A percentile compares a stretch with the other conserved stretches of the same genome.
phyloP scores from a whole-genome alignment of 2,329 filamentous ascomycete genomes.

The Stagonosporopsis vannaccii region DNA sequence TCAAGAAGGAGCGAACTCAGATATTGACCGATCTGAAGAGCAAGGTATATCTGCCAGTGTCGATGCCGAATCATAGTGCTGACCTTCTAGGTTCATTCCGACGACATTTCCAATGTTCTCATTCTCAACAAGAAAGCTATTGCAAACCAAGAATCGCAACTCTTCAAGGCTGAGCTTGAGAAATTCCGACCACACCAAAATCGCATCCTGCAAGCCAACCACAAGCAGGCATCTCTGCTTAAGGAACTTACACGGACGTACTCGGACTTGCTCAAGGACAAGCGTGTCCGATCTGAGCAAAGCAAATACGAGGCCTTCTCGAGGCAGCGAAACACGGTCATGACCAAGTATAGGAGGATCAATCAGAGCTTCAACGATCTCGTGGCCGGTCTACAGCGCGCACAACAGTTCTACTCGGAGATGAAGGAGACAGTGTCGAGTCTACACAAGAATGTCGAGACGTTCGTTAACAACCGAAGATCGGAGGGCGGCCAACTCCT shows the following conservation, averaged over 20 bases:
- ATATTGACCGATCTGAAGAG: slow-evolving; percentile 97
- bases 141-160: slow-evolving; percentile 85
- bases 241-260: slow-evolving; percentile 92
- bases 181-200: slow-evolving; percentile 96
- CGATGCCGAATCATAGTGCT: neutral
- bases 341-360: slow-evolving; percentile 87
- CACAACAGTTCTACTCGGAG: slow-evolving; percentile 91
- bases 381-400: slow-evolving; percentile 82
- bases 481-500: slow-evolving; percentile 91
- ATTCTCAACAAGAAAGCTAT: slow-evolving; percentile 98
- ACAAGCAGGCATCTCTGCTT: slow-evolving; percentile 93
- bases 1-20: slow-evolving; percentile 90
- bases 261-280: slow-evolving; percentile 88
- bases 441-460: slow-evolving; percentile 93
- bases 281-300: slow-evolving; percentile 90
- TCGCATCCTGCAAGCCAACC: slow-evolving; percentile 87
- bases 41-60: slow-evolving; percentile 69
- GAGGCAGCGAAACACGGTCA: slow-evolving; percentile 78
- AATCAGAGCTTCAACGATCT: slow-evolving; percentile 94
- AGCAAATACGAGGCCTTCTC: slow-evolving; percentile 93
- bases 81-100: slow-evolving; percentile 77
- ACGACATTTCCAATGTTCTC: slow-evolving; percentile 96
- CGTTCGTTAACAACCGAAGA: slow-evolving; percentile 92
- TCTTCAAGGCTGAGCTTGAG: slow-evolving; percentile 96
- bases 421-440: slow-evolving; percentile 96